phyloP scores from a whole-genome alignment of 768 basidiomycete species.

The Piloderma croceum region DNA sequence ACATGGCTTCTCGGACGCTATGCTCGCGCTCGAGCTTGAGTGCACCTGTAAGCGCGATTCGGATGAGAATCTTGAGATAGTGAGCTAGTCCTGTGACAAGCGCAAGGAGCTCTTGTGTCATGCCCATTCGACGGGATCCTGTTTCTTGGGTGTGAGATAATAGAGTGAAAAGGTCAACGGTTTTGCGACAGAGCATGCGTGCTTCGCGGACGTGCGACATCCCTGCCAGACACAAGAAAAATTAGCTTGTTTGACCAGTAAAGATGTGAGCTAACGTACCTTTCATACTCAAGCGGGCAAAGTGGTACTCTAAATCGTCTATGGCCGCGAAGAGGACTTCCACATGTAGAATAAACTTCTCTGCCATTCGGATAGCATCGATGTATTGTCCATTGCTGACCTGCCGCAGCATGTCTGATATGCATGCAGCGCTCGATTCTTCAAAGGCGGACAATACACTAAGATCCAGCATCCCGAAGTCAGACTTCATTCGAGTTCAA shows the following conservation, averaged over 20 bases:
- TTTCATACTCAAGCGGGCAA: slow-evolving; percentile 71
- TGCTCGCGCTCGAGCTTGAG: slow-evolving; percentile 93
- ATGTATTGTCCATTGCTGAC: slow-evolving; percentile 96
- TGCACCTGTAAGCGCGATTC: slow-evolving; percentile 93
- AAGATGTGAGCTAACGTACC: slow-evolving; percentile 45
- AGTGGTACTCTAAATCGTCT: slow-evolving; percentile 91
- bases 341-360: slow-evolving; percentile 97
- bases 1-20: slow-evolving; percentile 75
- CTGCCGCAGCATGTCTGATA: slow-evolving; percentile 96
- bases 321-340: slow-evolving; percentile 96
- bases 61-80: slow-evolving; percentile 98
- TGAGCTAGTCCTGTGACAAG: slow-evolving; percentile 98
- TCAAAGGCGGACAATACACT: slow-evolving; percentile 96
- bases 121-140: slow-evolving; percentile 83
- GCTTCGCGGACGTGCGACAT: slow-evolving; percentile 99
- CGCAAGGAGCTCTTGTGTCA: slow-evolving; percentile 95
- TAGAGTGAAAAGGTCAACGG: slow-evolving; percentile 95
- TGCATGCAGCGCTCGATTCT: slow-evolving; percentile 98
- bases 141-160: slow-evolving; percentile 95
- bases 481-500: slow-evolving; percentile 7
- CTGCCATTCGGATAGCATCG: slow-evolving; percentile 96
- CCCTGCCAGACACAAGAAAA: slow-evolving; percentile 40
- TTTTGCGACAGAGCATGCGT: slow-evolving; percentile 97
- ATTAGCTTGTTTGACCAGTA: slow-evolving; percentile 9
- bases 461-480: too few species aligned